These are phyloP conservation scores for Yamadazyma oceani DNA, from an alignment of 1,139 yeast genomes.

Conservation along the genomic window DNA sequence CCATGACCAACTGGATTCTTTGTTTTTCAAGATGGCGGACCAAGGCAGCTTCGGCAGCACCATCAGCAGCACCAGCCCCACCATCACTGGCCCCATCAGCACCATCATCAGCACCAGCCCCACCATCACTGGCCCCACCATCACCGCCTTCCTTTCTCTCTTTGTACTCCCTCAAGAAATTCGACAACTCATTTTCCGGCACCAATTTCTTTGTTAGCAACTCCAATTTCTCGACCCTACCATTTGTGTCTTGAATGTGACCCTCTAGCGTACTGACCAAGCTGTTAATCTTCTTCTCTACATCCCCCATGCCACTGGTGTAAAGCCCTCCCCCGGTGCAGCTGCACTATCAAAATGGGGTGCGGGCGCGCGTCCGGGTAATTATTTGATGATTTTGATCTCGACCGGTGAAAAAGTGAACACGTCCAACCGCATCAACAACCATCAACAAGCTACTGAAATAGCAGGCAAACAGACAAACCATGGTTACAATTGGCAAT, in stretches of 20 bases:
- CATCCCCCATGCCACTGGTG: too few relatives aligned
- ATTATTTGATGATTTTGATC: too few relatives aligned
- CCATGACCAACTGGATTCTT: slow-evolving; percentile 39
- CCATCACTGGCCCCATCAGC: too few relatives aligned
- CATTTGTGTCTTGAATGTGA: slow-evolving; percentile 9
- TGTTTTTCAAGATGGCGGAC: slow-evolving; percentile 29
- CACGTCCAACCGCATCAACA: slow-evolving; percentile 5
- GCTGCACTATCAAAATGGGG: too few relatives aligned
- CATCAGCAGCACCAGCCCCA: too few relatives aligned
- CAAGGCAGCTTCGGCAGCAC: slow-evolving; percentile 1
- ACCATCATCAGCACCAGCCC: too few relatives aligned
- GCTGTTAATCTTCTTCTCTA: slow-evolving; percentile 10
- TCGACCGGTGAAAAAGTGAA: slow-evolving; percentile 4
- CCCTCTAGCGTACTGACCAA: slow-evolving; percentile 7
- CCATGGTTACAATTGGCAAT: slow-evolving; percentile 71
- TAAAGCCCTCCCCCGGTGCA: too few relatives aligned
- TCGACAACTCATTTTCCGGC: slow-evolving; percentile 18
- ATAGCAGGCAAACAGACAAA: slow-evolving; percentile 6
- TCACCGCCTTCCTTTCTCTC: too few relatives aligned
- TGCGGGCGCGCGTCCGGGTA: slow-evolving; percentile 3
- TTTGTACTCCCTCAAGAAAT: slow-evolving; percentile 7
- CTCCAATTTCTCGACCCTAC: slow-evolving; percentile 19
- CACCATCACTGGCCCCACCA: too few relatives aligned
- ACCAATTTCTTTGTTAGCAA: slow-evolving; percentile 23
- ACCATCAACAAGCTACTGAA: slow-evolving; percentile 2